These are phyloP conservation scores for Didymella keratinophila DNA, from an alignment of 2,329 filamentous ascomycete species.

Conservation along the genomic window DNA sequence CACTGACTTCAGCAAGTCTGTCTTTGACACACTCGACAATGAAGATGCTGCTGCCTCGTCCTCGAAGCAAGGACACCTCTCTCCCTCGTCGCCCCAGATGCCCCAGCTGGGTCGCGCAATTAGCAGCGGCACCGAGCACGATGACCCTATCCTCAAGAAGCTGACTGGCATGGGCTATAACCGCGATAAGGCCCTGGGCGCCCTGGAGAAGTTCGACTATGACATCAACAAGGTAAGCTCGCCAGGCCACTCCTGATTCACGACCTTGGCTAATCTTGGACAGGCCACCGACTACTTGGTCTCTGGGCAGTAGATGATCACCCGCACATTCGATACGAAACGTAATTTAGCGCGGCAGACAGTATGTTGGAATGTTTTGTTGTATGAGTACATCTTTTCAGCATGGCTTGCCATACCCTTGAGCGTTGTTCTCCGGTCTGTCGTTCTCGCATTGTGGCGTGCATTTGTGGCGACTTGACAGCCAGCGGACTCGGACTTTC, in stretches of 20 bases:
- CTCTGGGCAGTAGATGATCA: conserved; percentile 23
- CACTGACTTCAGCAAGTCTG: conserved; percentile 48
- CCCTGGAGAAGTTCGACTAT: conserved; percentile 94
- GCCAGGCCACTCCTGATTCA: background rate
- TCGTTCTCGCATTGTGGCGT: conserved; percentile 16
- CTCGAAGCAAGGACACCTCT: conserved; percentile 31
- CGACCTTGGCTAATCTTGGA: conserved; percentile 28
- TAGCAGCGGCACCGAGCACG: conserved; percentile 77
- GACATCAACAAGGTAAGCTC: conserved; percentile 83
- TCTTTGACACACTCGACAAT: conserved; percentile 48
- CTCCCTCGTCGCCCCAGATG: conserved; percentile 37
- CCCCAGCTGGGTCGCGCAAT: conserved; percentile 71
- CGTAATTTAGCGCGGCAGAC: conserved; percentile 18
- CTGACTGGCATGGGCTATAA: conserved; percentile 89
- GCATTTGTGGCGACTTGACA: conserved; percentile 24
- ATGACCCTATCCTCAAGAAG: conserved; percentile 90
- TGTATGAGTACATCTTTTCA: conserved; percentile 45
- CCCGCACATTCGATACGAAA: conserved; percentile 5
- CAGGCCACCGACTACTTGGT: conserved; percentile 49
- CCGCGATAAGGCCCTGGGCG: conserved; percentile 74
- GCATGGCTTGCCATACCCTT: conserved; percentile 40
- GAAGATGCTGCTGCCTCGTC: conserved; percentile 44
- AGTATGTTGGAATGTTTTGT: conserved; percentile 25
- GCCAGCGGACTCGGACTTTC: conserved; percentile 26
- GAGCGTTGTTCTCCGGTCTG: conserved; percentile 29